Evolutionary conservation across 1,284 basidiomycete species (phyloP), one percentile per base, ranked within the genome.

Genomic region (Cryptococcus wingfieldii): DNA sequence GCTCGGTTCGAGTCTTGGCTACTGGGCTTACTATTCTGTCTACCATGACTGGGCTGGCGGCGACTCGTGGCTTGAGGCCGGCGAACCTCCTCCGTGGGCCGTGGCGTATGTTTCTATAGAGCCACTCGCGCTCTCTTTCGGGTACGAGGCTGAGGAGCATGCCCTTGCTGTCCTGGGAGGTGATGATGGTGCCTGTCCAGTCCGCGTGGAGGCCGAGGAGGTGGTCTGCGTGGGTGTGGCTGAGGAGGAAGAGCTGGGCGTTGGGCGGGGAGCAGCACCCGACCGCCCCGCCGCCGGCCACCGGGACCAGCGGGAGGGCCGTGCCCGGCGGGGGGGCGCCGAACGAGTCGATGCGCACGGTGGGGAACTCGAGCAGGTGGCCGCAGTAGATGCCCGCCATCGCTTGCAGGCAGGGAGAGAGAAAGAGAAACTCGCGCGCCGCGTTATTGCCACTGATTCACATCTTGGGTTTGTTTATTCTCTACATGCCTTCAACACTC

Each of bases 201-300:
- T 59, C 31, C 27, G 63, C 52, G 6, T 56, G 53, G 10, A 77
- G 61, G 2, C 76, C 76, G 4, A 58, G 25, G 2, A 75, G 60
- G 69, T 92, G 90, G 72, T 92, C 90, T 0, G 89, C 81, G 74
- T 94, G 90, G 0, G 89, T 87, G 68, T 93, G 90, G 0, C 86
- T 85, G 53, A 94, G 81, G 8, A 93, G 82, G 71, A 88, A 84
- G 6, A 91, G 79, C 5, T 80, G 80, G 0, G 87, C 85, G 9
- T 78, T 67, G 27, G 78, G 78, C 47, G 74, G 70, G 0, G n/a
- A n/a, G n/a, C n/a, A n/a, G n/a, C n/a, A n/a, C n/a, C n/a, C n/a
- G n/a, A n/a, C n/a, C n/a, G n/a, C n/a, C n/a, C n/a, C n/a, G n/a
- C n/a, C n/a, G n/a, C n/a, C n/a, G n/a, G n/a, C n/a, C n/a, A n/a